Percentiles rank a stretch among this genome's conserved stretches.
Evolutionary conservation across 176 grass and related monocot species (phyloP).

Genomic region (Eragrostis curvula): DNA sequence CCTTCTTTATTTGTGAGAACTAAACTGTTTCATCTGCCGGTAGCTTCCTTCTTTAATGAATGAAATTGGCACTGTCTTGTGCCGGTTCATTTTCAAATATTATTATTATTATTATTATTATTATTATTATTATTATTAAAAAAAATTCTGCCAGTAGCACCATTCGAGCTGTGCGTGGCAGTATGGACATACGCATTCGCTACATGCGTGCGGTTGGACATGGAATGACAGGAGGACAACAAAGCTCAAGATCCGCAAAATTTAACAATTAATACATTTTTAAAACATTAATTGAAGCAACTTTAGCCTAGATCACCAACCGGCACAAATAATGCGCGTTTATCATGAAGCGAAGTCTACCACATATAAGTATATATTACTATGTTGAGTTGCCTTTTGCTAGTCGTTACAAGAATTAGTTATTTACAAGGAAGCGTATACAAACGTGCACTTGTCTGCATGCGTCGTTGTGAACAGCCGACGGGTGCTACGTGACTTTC

Average conservation of each 20-base stretch:
- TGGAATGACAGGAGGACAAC: neutral
- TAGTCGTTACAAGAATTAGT: neutral
- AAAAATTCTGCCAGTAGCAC: too few relatives aligned
- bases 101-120: too few relatives aligned
- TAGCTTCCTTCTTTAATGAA: too few relatives aligned
- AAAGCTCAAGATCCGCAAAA: neutral
- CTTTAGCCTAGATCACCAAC: neutral
- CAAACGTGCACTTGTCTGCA: neutral
- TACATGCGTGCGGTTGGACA: neutral
- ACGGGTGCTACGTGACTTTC: neutral
- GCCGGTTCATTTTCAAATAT: too few relatives aligned
- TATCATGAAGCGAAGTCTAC: constrained; percentile 9
- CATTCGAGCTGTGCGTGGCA: too few relatives aligned
- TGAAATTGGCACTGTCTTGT: too few relatives aligned
- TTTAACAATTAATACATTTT: neutral
- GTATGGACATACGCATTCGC: neutral
- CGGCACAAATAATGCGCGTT: neutral
- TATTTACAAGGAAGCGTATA: neutral
- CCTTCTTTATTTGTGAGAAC: too few relatives aligned
- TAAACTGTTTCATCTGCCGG: too few relatives aligned
- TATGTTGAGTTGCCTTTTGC: neutral
- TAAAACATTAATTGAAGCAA: neutral
- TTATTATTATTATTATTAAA: too few relatives aligned
- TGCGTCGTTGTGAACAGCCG: neutral
- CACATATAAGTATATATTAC: neutral